Evolutionary conservation across 1,284 basidiomycete genomes (phyloP).

Genomic region (Moesziomyces parantarcticus): DNA sequence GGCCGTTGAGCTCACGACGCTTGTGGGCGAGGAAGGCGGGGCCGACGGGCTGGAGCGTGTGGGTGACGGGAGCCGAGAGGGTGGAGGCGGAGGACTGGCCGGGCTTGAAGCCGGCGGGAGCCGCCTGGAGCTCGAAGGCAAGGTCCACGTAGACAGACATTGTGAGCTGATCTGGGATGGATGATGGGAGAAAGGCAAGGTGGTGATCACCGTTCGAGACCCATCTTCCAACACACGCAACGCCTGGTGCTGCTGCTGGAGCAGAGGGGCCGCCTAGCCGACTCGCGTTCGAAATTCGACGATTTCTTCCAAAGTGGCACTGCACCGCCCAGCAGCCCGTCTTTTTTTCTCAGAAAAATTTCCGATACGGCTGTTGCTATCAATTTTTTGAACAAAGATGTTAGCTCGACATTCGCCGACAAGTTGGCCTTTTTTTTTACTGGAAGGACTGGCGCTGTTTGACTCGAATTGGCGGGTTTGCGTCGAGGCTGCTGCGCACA

Average conservation of each 20-base stretch:
- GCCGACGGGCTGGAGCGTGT: slow-evolving; percentile 60
- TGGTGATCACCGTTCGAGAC: not conserved
- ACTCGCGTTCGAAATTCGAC: too few species aligned
- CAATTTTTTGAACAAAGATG: not conserved
- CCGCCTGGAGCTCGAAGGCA: slow-evolving; percentile 60
- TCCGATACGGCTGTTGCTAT: slow-evolving; percentile 2
- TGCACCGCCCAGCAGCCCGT: not conserved
- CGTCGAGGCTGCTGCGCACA: not conserved
- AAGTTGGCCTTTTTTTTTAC: not conserved
- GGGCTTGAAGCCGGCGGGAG: slow-evolving; percentile 61
- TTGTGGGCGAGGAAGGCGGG: slow-evolving; percentile 62
- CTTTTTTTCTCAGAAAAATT: slow-evolving; percentile 2
- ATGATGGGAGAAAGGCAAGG: slow-evolving; percentile 3
- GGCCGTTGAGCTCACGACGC: slow-evolving; percentile 59
- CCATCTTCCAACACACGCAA: not conserved
- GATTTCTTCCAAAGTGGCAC: slow-evolving; percentile 37
- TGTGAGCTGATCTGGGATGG: slow-evolving; percentile 11
- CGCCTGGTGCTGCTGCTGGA: too few species aligned
- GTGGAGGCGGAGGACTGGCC: slow-evolving; percentile 47
- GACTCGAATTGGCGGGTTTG: slow-evolving; percentile 9
- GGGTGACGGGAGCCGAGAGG: slow-evolving; percentile 51
- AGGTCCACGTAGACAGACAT: slow-evolving; percentile 63
- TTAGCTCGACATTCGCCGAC: too few species aligned
- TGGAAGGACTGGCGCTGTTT: slow-evolving; percentile 8
- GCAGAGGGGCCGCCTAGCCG: too few species aligned